A percentile compares a stretch with the other conserved stretches of the same genome.
These are phyloP conservation scores for Apophysomyces variabilis DNA, from an alignment of 371 early-diverging fungal species.

Conservation along the genomic window DNA sequence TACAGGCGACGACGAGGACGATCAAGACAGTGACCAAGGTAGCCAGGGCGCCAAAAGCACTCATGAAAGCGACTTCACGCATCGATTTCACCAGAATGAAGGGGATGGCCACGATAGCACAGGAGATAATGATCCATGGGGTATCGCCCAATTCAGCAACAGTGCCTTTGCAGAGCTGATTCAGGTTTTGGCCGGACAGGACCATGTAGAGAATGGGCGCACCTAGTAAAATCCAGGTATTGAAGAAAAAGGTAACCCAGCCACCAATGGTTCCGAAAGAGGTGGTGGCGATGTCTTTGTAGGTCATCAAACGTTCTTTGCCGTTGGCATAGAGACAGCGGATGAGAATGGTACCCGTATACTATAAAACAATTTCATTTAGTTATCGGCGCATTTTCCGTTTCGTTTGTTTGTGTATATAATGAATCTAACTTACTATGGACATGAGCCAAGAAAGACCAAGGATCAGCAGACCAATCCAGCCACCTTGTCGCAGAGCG, in stretches of 20 bases:
- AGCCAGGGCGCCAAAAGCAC: slow-evolving; percentile 64
- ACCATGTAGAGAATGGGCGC: slow-evolving; percentile 63
- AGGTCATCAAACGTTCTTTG: slow-evolving; percentile 39
- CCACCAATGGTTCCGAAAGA: slow-evolving; percentile 43
- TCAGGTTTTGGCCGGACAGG: slow-evolving; percentile 54
- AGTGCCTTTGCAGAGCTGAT: slow-evolving; percentile 60
- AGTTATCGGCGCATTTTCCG: slow-evolving; percentile 1
- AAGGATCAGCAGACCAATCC: slow-evolving; percentile 78
- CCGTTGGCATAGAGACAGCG: slow-evolving; percentile 40
- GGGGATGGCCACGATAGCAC: slow-evolving; percentile 54
- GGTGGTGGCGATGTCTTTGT: slow-evolving; percentile 42
- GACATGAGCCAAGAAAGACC: slow-evolving; percentile 78
- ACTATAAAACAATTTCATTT: slow-evolving; percentile 39
- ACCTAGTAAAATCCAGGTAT: slow-evolving; percentile 59
- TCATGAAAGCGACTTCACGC: slow-evolving; percentile 66
- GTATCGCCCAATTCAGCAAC: slow-evolving; percentile 33
- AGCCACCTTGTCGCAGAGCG: slow-evolving; percentile 78
- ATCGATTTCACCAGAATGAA: slow-evolving; percentile 60
- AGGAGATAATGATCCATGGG: slow-evolving; percentile 72
- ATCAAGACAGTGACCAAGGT: slow-evolving; percentile 52
- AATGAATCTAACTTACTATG: slow-evolving; percentile 18
- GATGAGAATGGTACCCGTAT: slow-evolving; percentile 37
- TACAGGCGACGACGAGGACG: slow-evolving; percentile 47
- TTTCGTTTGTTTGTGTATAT: no score
- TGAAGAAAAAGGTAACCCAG: slow-evolving; percentile 57